Conservation (phyloP, 2,329 filamentous ascomycete genomes). For the Pseudopithomyces maydicus region DNA sequence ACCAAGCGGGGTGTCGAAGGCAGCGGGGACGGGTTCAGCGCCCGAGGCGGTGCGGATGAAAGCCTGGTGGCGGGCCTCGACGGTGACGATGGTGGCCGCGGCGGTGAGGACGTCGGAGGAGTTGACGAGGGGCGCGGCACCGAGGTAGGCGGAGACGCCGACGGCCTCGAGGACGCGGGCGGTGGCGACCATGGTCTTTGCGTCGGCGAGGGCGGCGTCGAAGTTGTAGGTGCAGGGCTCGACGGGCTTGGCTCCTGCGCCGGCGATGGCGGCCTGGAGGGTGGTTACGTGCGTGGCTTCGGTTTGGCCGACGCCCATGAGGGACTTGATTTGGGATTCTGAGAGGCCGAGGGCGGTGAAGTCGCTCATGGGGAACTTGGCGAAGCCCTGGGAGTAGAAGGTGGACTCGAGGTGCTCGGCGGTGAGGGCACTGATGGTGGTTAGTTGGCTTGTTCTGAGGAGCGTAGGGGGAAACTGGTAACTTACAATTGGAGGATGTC, state of each 20-base stretch:
- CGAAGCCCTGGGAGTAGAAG: slow-evolving; percentile 75
- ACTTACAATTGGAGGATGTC: slow-evolving; percentile 61
- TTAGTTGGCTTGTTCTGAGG: slow-evolving; percentile 28
- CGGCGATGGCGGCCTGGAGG: slow-evolving; percentile 65
- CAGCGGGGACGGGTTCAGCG: slow-evolving; percentile 65
- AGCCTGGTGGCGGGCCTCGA: slow-evolving; percentile 75
- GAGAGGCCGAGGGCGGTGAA: slow-evolving; percentile 68
- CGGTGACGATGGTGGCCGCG: slow-evolving; percentile 72
- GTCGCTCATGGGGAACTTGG: slow-evolving; percentile 66
- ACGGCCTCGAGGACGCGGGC: slow-evolving; percentile 74
- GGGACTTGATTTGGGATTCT: slow-evolving; percentile 60
- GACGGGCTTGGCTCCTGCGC: slow-evolving; percentile 68
- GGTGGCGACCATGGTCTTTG: slow-evolving; percentile 69
- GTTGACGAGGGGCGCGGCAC: slow-evolving; percentile 69
- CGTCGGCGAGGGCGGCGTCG: slow-evolving; percentile 62
- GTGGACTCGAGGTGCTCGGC: slow-evolving; percentile 75
- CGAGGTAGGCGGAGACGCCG: slow-evolving; percentile 74
- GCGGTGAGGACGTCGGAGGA: slow-evolving; percentile 65
- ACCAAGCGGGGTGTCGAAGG: slow-evolving; percentile 72
- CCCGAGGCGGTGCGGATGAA: slow-evolving; percentile 68
- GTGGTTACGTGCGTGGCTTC: slow-evolving; percentile 67
- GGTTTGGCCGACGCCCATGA: slow-evolving; percentile 66
- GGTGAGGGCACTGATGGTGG: slow-evolving; percentile 65
- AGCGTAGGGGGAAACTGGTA: slow-evolving; percentile 13
- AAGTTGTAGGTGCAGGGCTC: slow-evolving; percentile 76